Percentiles rank a stretch among this genome's conserved stretches.
These are phyloP conservation scores for Cairneyella variabilis DNA, from an alignment of 495 filamentous ascomycete genomes.

Conservation along the genomic window DNA sequence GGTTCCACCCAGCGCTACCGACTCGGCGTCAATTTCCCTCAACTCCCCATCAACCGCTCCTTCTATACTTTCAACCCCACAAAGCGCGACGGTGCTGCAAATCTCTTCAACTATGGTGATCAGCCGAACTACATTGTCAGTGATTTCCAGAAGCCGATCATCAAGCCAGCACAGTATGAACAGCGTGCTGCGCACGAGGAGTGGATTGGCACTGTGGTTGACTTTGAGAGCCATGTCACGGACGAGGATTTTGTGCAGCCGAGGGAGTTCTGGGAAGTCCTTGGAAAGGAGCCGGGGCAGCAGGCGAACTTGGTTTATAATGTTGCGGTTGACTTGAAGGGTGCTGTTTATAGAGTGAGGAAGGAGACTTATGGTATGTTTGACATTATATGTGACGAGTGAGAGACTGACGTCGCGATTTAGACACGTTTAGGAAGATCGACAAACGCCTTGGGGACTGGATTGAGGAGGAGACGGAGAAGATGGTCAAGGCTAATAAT, in stretches of 20 bases:
- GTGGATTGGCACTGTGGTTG: conserved; percentile 46
- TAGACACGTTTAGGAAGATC: conserved; percentile 51
- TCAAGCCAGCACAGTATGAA: conserved; percentile 54
- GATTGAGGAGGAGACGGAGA: conserved; percentile 47
- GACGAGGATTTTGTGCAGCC: conserved; percentile 64
- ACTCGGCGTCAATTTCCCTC: conserved; percentile 77
- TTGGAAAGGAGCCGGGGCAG: conserved; percentile 56
- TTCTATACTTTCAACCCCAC: conserved; percentile 65
- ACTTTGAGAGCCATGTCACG: conserved; percentile 38
- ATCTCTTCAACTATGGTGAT: conserved; percentile 65
- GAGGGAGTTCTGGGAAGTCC: conserved; percentile 61
- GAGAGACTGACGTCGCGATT: too few species aligned
- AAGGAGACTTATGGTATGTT: conserved; percentile 57
- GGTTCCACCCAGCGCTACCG: conserved; percentile 78
- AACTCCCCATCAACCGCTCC: conserved; percentile 76
- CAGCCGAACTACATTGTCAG: conserved; percentile 68
- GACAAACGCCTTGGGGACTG: conserved; percentile 36
- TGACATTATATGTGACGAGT: too few species aligned
- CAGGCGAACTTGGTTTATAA: conserved; percentile 66
- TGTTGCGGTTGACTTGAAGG: conserved; percentile 53
- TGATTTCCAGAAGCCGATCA: conserved; percentile 49
- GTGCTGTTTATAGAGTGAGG: conserved; percentile 50
- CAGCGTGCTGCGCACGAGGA: conserved; percentile 62
- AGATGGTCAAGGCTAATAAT: too few species aligned
- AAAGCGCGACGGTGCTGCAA: conserved; percentile 73